Conservation (phyloP, 352 stramenopile species). For the Globisporangium orthogonon region DNA sequence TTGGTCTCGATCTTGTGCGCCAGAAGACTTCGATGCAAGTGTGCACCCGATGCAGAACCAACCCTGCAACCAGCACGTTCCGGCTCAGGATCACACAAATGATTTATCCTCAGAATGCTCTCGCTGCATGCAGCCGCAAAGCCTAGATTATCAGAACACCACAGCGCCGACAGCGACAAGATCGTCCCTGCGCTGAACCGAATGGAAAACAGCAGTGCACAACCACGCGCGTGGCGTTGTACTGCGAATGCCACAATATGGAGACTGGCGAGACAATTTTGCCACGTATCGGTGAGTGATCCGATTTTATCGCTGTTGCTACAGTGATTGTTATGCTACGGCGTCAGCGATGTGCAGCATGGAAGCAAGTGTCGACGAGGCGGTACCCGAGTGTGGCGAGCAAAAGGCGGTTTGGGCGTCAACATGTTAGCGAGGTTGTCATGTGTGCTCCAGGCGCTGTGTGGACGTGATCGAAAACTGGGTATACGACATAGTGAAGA, state of each 20-base stretch:
- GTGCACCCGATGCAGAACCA: not conserved
- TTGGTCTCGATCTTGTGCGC: not conserved
- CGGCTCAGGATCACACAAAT: not conserved
- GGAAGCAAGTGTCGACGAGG: not conserved
- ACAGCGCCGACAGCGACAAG: slow-evolving; percentile 7
- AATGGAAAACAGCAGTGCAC: slow-evolving; percentile 9
- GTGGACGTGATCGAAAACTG: too few relatives aligned
- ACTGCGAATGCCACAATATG: not conserved
- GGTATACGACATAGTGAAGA: too few relatives aligned
- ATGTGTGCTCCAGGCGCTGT: too few relatives aligned
- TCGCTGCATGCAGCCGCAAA: not conserved
- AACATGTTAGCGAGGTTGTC: not conserved
- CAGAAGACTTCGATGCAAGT: not conserved
- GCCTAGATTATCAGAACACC: slow-evolving; percentile 13
- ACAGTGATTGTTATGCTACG: too few relatives aligned
- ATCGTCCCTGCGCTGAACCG: slow-evolving; percentile 12
- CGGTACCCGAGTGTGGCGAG: not conserved
- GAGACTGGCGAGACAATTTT: not conserved
- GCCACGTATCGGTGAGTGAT: too few relatives aligned
- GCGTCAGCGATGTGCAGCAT: not conserved
- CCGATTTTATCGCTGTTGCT: not conserved
- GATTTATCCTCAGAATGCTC: not conserved
- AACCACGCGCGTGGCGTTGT: not conserved
- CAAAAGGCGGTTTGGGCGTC: not conserved
- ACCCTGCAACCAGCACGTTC: not conserved